Evolutionary conservation across 345 rosid genomes (phyloP).

Genomic region (Geranium brycei): DNA sequence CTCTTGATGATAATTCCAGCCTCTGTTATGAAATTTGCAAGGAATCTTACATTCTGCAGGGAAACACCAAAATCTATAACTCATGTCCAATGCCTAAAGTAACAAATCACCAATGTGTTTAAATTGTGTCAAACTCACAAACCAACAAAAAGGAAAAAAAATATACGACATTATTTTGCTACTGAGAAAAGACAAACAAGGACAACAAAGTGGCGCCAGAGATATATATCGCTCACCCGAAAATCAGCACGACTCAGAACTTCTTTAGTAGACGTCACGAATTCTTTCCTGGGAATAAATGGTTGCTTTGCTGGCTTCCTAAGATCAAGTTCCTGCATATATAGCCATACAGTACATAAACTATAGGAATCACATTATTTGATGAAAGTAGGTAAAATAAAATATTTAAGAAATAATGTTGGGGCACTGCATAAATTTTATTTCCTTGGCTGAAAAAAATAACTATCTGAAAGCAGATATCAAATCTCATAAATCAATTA

Average conservation of each 20-base stretch:
- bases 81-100: not conserved
- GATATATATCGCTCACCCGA: conserved; percentile 39
- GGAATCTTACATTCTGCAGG: conserved; percentile 73
- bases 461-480: not conserved
- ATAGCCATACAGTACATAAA: not conserved
- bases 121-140: too few species aligned
- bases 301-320: conserved; percentile 29
- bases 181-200: not conserved
- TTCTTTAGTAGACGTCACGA: conserved; percentile 48
- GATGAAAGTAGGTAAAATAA: not conserved
- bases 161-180: not conserved
- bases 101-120: too few species aligned
- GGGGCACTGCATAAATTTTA: not conserved
- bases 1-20: conserved; percentile 81
- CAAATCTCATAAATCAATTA: not conserved
- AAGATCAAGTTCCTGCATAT: conserved; percentile 46
- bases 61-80: not conserved
- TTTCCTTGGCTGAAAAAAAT: not conserved
- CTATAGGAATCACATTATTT: not conserved
- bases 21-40: conserved; percentile 66
- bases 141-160: too few species aligned
- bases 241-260: conserved; percentile 63
- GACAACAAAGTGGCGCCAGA: not conserved
- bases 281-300: conserved; percentile 16
- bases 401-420: conserved; percentile 1